Evolutionary conservation across 2,329 filamentous ascomycete species (phyloP), one percentile per base, ranked within the genome.

Genomic region (Dothistroma pini): DNA sequence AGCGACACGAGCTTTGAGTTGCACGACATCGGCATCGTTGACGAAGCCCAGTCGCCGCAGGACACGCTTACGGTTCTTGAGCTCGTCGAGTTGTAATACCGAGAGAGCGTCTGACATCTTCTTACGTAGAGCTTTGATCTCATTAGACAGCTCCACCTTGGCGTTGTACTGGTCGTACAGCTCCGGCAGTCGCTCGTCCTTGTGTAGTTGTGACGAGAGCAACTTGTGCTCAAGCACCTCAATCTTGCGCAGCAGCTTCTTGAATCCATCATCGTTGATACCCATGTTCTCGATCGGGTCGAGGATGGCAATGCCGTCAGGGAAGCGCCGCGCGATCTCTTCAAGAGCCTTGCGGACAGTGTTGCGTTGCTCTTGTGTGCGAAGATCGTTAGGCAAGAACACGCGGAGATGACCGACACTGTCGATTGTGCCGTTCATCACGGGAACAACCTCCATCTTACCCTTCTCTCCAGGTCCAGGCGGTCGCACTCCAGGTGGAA

Each of bases 261-360:
- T 97, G 80, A 99, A 97, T 0, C 86, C 87, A 1, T 96, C 92
- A 70, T 97, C 95, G 4, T 83, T 88, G 70, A 99, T 97, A 31
- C 86, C 85, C 95, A 99, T 97, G 72, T 97, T 93, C 75, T 97
- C 93, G 44, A 99, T 88, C 0, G 95, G 95, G 71, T 99, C 95
- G 19, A 99, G 79, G 7, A 93, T 82, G 2, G 95, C 89, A 59
- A 99, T 80, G 2, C 95, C 95, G 72, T 99, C 95, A 0, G 93
- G 92, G 78, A 99, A 97, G 29, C 95, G 88, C 67, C 86, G 86
- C 76, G 90, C 85, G 16, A 96, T 88, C 75, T 97, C 93, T 48
- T 86, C 83, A 31, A 97, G 77, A 4, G 83, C 77, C 71, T 88
- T 90, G 58, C 84, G 82, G 34, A 89, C 81, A 0, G 82, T 84